Base-by-base conservation (phyloP, 78 protist species). In the Dictyostelium capitatum region DNA sequence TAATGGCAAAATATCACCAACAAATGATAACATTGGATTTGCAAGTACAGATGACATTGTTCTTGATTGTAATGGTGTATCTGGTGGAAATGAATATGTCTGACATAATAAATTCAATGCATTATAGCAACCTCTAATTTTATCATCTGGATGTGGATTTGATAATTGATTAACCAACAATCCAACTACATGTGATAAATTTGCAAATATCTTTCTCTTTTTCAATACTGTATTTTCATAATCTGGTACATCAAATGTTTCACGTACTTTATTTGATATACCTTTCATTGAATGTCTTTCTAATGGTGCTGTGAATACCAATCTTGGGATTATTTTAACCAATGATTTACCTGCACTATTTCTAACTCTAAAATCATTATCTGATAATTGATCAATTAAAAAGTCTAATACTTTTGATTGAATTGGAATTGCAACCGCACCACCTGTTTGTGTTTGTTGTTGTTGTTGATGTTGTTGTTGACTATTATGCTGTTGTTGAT, bases 111-210 rank as follows among this genome's bases (percentile, higher is more conserved):
- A 32, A 75, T 87, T 87, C 19, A 87, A 32, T 20, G 93, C 93
- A 51, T 79, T 79, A 87, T 87, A 87, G 20, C 93, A 87, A 41
- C 93, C 93, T 59, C 93, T 70, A 6, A 87, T 87, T 70, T 75
- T 87, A 50, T 87, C 93, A 23, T 87, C 93, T 50, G 93, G 93
- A 32, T 87, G 93, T 41, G 93, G 93, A 51, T 77, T 87, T 17
- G 84, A 77, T 20, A 87, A 41, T 77, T 77, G 80, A 19, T 64
- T 53, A 17, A 77, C 73, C 28, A 87, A 59, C 17, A 87, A 32
- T 12, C 93, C 83, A 57, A 87, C 50, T 0, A 74, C 83, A 87
- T 87, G 93, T n/a, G 93, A 87, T 4, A 87, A 51, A 87, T 87
- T 87, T 30, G 93, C 75, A 47, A 77, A 65, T 14, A 87, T 77